Evolutionary conservation across 805 yeast species (phyloP).

Genomic region (Candida easanensis): DNA sequence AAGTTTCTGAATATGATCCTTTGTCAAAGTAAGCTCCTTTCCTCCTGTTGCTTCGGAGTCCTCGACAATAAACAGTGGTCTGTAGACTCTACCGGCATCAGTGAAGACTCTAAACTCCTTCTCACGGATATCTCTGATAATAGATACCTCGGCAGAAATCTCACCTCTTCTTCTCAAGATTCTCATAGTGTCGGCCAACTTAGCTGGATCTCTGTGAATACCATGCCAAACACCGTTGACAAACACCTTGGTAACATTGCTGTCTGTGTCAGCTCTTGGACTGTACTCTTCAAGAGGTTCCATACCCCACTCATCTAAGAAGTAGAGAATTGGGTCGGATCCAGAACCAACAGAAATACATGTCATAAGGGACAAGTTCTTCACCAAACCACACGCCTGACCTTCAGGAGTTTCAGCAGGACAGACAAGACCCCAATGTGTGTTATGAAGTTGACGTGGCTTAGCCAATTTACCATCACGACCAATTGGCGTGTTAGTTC

Average conservation of each 20-base stretch:
- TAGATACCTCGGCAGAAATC: slow-evolving; percentile 92
- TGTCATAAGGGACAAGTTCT: slow-evolving; percentile 93
- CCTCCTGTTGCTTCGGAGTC: slow-evolving; percentile 69
- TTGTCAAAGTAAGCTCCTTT: slow-evolving; percentile 73
- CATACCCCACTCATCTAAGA: slow-evolving; percentile 99
- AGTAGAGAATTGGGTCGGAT: slow-evolving; percentile 90
- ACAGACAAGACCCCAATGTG: slow-evolving; percentile 99
- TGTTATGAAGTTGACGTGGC: slow-evolving; percentile 98
- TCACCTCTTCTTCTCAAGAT: slow-evolving; percentile 93
- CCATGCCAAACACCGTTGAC: slow-evolving; percentile 99
- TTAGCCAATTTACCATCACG: slow-evolving; percentile 98
- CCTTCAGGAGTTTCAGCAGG: slow-evolving; percentile 99
- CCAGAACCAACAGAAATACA: slow-evolving; percentile 97
- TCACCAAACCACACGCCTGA: slow-evolving; percentile 99
- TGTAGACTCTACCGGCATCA: slow-evolving; percentile 97
- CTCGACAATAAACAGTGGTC: slow-evolving; percentile 92
- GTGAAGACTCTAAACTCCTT: slow-evolving; percentile 94
- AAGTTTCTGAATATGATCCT: slow-evolving; percentile 76
- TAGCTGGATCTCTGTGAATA: slow-evolving; percentile 95
- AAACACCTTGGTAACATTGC: slow-evolving; percentile 92
- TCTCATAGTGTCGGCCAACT: slow-evolving; percentile 85
- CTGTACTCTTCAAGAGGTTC: slow-evolving; percentile 95
- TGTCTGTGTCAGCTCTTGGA: slow-evolving; percentile 86
- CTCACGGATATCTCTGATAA: slow-evolving; percentile 95
- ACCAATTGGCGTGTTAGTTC: slow-evolving; percentile 99